A percentile compares a stretch with the other conserved stretches of the same genome.
These are phyloP conservation scores for Calvatia gigantea DNA, from an alignment of 768 basidiomycete genomes.

Conservation along the genomic window DNA sequence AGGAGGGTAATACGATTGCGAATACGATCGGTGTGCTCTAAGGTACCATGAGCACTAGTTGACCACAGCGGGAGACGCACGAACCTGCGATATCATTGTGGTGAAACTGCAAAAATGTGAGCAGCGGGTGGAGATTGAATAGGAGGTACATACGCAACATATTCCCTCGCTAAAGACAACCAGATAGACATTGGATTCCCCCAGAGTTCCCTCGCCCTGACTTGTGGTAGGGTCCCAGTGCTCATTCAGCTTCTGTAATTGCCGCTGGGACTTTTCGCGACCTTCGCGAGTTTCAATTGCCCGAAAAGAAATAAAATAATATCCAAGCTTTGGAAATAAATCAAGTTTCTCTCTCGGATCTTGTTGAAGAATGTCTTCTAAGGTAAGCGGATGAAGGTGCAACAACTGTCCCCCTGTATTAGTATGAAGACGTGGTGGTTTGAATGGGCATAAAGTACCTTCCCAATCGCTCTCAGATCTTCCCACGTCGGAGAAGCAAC, in stretches of 20 bases:
- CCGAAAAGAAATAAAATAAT: slow-evolving; percentile 87
- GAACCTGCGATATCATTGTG: slow-evolving; percentile 4
- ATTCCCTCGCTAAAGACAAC: slow-evolving; percentile 89
- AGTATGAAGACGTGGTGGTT: background rate
- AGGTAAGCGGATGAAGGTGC: slow-evolving; percentile 86
- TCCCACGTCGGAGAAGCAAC: slow-evolving; percentile 85
- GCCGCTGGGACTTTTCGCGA: slow-evolving; percentile 34
- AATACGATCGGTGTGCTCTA: slow-evolving; percentile 77
- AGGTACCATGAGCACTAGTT: slow-evolving; percentile 1
- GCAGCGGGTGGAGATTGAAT: background rate
- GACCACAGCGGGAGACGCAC: background rate
- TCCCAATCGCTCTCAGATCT: slow-evolving; percentile 83
- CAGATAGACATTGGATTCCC: slow-evolving; percentile 84
- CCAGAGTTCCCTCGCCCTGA: slow-evolving; percentile 45
- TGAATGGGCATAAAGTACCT: slow-evolving; percentile 42
- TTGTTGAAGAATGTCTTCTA: slow-evolving; percentile 90
- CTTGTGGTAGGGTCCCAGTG: slow-evolving; percentile 17
- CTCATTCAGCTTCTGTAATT: slow-evolving; percentile 24
- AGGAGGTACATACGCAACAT: slow-evolving; percentile 50
- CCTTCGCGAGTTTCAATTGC: slow-evolving; percentile 63
- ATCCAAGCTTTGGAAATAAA: slow-evolving; percentile 81
- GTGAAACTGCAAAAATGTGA: slow-evolving; percentile 55
- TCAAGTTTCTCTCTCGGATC: slow-evolving; percentile 93
- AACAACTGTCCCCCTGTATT: slow-evolving; percentile 48
- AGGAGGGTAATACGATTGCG: slow-evolving; percentile 64